Evolutionary conservation across 192 early-diverging fungal species (phyloP).

Genomic region (Coemansia sp.): DNA sequence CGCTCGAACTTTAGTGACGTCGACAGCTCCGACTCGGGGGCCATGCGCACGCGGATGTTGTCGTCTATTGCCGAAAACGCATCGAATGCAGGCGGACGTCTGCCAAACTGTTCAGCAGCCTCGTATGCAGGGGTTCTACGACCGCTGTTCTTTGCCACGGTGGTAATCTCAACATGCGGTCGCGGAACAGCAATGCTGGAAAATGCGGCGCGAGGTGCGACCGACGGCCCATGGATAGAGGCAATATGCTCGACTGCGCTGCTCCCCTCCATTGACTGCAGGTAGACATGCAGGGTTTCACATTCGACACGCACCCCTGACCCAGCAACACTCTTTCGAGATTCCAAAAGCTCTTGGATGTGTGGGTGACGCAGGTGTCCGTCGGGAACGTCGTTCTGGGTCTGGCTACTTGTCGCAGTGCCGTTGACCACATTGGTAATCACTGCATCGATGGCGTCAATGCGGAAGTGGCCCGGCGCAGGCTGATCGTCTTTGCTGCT

Average conservation of each 20-base stretch:
- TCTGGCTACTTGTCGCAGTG: conserved; percentile 47
- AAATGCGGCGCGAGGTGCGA: not conserved
- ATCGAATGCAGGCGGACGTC: conserved; percentile 48
- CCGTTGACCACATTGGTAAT: conserved; percentile 52
- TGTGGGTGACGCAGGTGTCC: conserved; percentile 51
- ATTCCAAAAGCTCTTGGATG: conserved; percentile 50
- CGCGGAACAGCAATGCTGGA: conserved; percentile 31
- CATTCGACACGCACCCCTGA: conserved; percentile 50
- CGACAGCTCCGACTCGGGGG: conserved; percentile 44
- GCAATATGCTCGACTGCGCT: conserved; percentile 31
- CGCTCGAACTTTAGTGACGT: conserved; percentile 51
- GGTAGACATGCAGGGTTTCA: conserved; percentile 28
- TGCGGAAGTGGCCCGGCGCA: conserved; percentile 43
- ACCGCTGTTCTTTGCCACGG: conserved; percentile 18
- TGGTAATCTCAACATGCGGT: conserved; percentile 52
- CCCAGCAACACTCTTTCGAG: conserved; percentile 44
- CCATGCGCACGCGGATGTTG: conserved; percentile 49
- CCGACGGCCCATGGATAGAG: conserved; percentile 34
- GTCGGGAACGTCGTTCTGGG: conserved; percentile 30
- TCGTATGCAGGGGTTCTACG: conserved; percentile 5
- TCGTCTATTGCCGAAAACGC: conserved; percentile 45
- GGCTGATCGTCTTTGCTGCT: conserved; percentile 10
- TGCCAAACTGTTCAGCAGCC: conserved; percentile 9
- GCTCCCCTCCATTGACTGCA: conserved; percentile 38
- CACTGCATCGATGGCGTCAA: conserved; percentile 50